Evolutionary conservation across 768 basidiomycete species (phyloP), one percentile per base, ranked within the genome.

Genomic region (Boletus pseudo-olivaceus): DNA sequence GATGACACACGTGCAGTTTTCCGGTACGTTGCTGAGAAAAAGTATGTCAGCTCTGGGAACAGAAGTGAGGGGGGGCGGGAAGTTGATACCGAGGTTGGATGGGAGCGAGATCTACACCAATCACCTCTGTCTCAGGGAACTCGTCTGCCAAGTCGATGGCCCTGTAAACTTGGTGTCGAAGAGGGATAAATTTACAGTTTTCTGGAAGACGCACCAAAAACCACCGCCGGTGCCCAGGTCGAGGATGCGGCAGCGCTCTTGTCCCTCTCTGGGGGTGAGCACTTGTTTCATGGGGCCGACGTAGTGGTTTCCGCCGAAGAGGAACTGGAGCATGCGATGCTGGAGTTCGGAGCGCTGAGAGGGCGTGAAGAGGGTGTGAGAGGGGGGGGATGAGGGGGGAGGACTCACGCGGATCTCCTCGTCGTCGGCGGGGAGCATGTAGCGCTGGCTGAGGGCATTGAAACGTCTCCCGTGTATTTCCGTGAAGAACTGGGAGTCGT

Each of bases 61-160:
- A 20, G 40, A 37, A 40, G 23, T 12, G 47, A 46, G 43, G 39
- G 43, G 39, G 35, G 17, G 35, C 19, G 47, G 35, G n/a, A 1
- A 44, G 57, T 30, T 63, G 66, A 52, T 70, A 87, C 86, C 81
- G 78, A 46, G 86, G 84, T 64, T 88, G 87, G 38, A 88, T 80
- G 58, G 86, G 86, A 23, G 85, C 85, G 33, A 88, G 77, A 73
- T 88, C 86, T 56, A 86, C 74, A 23, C 85, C 87, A 65, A 83
- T 78, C 57, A 88, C 82, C 59, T 87, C 82, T 54, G 77, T 83
- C 46, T 72, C 66, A 41, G 82, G 83, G 67, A 88, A 88, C 68
- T 85, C 84, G 60, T 87, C 84, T 46, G 86, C 87, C 71, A 88
- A 80, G 67, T 83, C 82, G 58, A 87, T 81, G 26, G 87, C 83